A percentile compares a stretch with the other conserved stretches of the same genome.
These are phyloP conservation scores for Graphiopsis chlorocephala DNA, from an alignment of 2,329 filamentous ascomycete genomes.

Conservation along the genomic window DNA sequence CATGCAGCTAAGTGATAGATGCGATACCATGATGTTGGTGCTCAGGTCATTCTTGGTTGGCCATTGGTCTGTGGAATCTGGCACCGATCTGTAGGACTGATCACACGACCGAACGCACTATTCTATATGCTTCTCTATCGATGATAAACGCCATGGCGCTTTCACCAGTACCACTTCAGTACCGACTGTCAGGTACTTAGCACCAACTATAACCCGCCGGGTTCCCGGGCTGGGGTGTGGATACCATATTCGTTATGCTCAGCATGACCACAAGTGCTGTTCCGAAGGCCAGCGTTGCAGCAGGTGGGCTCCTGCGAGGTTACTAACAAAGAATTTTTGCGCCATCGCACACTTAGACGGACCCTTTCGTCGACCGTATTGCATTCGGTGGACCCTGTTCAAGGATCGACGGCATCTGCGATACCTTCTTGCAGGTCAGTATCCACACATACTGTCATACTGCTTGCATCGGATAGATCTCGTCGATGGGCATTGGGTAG, in stretches of 20 bases:
- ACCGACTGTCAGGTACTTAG: slow-evolving; percentile 1
- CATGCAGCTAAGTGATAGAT: not conserved
- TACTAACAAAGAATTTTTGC: not conserved
- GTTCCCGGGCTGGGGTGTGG: not conserved
- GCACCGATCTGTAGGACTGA: not conserved
- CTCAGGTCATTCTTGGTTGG: not conserved
- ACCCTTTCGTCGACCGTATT: not conserved
- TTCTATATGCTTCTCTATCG: not conserved
- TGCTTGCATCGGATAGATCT: not conserved
- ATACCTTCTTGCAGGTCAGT: not conserved
- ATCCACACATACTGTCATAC: slow-evolving; percentile 3
- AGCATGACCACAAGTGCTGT: not conserved
- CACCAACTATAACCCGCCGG: slow-evolving; percentile 10
- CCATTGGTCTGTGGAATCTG: not conserved
- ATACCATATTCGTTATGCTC: not conserved
- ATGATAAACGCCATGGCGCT: not conserved
- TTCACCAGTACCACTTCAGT: not conserved
- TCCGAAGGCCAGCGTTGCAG: not conserved
- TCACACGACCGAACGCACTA: not conserved
- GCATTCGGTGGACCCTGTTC: not conserved
- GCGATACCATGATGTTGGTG: not conserved
- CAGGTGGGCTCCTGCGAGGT: not conserved
- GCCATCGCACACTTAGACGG: not conserved
- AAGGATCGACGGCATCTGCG: slow-evolving; percentile 4
- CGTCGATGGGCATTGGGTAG: not conserved